Evolutionary conservation across 352 stramenopile genomes (phyloP), one percentile per base, ranked within the genome.

Genomic region (Phytopythium litorale): DNA sequence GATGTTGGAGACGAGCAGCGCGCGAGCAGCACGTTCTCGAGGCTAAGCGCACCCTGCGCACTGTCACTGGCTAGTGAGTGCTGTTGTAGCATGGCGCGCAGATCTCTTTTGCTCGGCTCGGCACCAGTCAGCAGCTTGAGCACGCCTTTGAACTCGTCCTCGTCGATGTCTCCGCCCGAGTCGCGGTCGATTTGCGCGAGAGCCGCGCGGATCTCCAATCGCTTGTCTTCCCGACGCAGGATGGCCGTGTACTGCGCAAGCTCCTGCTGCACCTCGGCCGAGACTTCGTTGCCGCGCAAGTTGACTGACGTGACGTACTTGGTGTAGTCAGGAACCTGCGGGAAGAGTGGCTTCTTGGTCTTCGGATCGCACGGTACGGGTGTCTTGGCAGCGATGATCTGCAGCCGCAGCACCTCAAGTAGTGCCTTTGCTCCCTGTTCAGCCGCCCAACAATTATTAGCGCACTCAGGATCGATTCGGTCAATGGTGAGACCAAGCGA

Each of bases 201-300:
- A 3, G 83, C 80, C 21, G 72, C 71, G 28, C 84, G 82, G 56
- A 94, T 94, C 54, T 94, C 84, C 7, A 94, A 66, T 23, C 84
- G 64, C 52, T 92, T 91, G 55, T 94, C 86, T 56, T 94, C 86
- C 18, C 82, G 70, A 19, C 76, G 79, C 25, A 94, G 62, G 16
- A 94, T 74, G n/a, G 89, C 74, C 0, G 81, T 80, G 57, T 93
- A 94, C 46, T 92, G 84, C 8, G 67, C 75, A 40, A 94, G 70
- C 38, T 92, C 80, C 57, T 92, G 71, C 28, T 90, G 58, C 32
- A 89, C 70, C 4, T 59, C 50, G 0, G 66, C 51, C 6, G 86
- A 92, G 7, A 94, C 77, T 55, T 92, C 82, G 60, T 94, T 94
- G 19, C 84, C 82, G 18, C 89, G 91, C 18, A 94, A 58, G 56